Percentiles rank a stretch among this genome's conserved stretches.
Conservation (phyloP, 1,139 yeast genomes). For the Lodderomyces orthopsilosis region DNA sequence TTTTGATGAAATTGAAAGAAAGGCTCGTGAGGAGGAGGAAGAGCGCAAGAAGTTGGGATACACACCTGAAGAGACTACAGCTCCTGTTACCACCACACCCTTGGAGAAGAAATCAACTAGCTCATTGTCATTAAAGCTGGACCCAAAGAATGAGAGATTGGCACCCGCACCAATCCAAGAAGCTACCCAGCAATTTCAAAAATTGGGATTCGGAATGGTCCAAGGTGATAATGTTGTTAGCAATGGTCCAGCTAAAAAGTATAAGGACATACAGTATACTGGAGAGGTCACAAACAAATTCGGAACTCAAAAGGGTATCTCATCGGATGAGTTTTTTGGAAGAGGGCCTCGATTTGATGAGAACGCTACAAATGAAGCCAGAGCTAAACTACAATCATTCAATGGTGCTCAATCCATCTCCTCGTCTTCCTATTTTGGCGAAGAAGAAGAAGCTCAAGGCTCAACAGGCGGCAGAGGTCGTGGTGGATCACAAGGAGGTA, state of each 20-base stretch:
- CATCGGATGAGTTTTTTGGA: conserved; percentile 93
- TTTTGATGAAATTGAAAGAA: conserved; percentile 86
- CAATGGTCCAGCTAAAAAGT: conserved; percentile 33
- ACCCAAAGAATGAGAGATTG: conserved; percentile 17
- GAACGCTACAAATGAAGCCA: conserved; percentile 75
- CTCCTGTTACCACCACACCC: conserved; percentile 12
- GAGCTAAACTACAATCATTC: conserved; percentile 70
- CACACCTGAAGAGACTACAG: conserved; percentile 47
- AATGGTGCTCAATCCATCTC: conserved; percentile 89
- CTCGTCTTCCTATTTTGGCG: conserved; percentile 89
- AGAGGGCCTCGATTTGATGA: conserved; percentile 80
- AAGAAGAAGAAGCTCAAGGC: conserved; percentile 53
- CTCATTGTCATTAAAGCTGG: conserved; percentile 13
- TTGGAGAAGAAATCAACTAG: conserved; percentile 13
- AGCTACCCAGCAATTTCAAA: conserved; percentile 71
- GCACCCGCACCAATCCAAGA: conserved; percentile 45
- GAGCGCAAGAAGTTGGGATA: conserved; percentile 72
- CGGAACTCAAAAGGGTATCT: conserved; percentile 89
- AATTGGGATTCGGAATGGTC: conserved; percentile 82
- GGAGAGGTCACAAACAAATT: conserved; percentile 75
- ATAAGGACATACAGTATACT: conserved; percentile 55
- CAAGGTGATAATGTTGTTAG: conserved; percentile 38
- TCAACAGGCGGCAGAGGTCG: conserved; percentile 16
- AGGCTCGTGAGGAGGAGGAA: conserved; percentile 81
- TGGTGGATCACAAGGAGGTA: conserved; percentile 21